phyloP scores from a whole-genome alignment of 176 grass and related monocot genomes.

The Carex parvula region DNA sequence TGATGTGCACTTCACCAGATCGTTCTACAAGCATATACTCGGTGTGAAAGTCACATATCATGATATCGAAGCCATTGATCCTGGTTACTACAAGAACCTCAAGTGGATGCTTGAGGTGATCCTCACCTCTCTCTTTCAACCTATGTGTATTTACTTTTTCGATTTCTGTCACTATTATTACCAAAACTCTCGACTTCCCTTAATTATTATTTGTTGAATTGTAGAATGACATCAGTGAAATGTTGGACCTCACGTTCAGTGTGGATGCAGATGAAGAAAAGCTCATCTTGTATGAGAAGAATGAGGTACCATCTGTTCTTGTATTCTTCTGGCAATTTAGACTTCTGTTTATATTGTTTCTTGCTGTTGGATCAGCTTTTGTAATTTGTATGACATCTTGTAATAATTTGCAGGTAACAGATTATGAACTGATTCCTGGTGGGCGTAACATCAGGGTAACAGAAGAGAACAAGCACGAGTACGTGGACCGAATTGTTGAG shows the following conservation, averaged over 20 bases:
- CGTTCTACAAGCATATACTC: conserved; percentile 99
- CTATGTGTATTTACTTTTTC: not conserved
- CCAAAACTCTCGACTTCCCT: conserved; percentile 19
- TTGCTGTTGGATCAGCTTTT: not conserved
- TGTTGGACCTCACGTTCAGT: conserved; percentile 94
- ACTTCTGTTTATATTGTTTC: not conserved
- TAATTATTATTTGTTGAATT: conserved; percentile 27
- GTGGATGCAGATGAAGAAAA: conserved; percentile 99
- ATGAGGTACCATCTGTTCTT: conserved; percentile 45
- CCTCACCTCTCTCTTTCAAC: not conserved
- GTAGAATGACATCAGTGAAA: conserved; percentile 94
- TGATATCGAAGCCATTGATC: conserved; percentile 99
- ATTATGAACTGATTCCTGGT: conserved; percentile 94
- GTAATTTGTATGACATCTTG: not conserved
- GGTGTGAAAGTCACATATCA: conserved; percentile 97
- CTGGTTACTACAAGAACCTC: conserved; percentile 88
- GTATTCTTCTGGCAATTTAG: conserved; percentile 11
- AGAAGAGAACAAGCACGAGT: conserved; percentile 98
- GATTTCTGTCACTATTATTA: not conserved
- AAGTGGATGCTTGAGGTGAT: conserved; percentile 99
- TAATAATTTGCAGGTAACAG: conserved; percentile 68
- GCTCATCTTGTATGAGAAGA: conserved; percentile 83
- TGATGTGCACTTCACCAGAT: conserved; percentile 98
- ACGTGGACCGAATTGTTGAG: conserved; percentile 75
- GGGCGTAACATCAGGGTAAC: conserved; percentile 86